These are phyloP conservation scores for Aureobasidium melanogenum DNA, from an alignment of 2,329 filamentous ascomycete species.

Conservation along the genomic window DNA sequence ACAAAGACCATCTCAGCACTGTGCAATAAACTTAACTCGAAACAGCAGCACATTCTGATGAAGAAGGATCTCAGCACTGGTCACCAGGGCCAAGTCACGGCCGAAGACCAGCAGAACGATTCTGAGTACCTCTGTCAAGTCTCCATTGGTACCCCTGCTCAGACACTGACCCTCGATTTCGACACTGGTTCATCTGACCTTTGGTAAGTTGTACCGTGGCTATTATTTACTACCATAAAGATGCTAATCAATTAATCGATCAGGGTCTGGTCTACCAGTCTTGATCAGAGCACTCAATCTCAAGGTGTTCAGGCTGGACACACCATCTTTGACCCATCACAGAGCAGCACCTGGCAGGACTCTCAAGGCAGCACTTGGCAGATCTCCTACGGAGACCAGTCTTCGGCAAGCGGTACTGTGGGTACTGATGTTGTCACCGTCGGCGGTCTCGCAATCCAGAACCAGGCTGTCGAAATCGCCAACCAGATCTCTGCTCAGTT, in stretches of 20 bases:
- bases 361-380: slow-evolving; percentile 47
- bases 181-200: slow-evolving; percentile 64
- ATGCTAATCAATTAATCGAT: background rate
- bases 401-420: slow-evolving; percentile 56
- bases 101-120: slow-evolving; percentile 59
- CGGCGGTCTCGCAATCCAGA: slow-evolving; percentile 52
- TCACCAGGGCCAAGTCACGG: slow-evolving; percentile 19
- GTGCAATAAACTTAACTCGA: no score
- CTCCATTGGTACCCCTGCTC: slow-evolving; percentile 54
- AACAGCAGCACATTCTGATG: slow-evolving; percentile 43
- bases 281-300: slow-evolving; percentile 18
- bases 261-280: slow-evolving; percentile 22
- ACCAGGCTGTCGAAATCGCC: slow-evolving; percentile 58
- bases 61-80: slow-evolving; percentile 27
- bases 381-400: slow-evolving; percentile 60
- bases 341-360: slow-evolving; percentile 52
- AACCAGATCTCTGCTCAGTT: slow-evolving; percentile 52
- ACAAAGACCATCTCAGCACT: no score
- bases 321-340: slow-evolving; percentile 49
- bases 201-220: slow-evolving; percentile 34
- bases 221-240: no score
- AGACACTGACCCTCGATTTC: slow-evolving; percentile 54
- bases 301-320: slow-evolving; percentile 34
- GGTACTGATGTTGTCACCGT: slow-evolving; percentile 54
- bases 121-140: slow-evolving; percentile 56